phyloP scores from a whole-genome alignment of 441 rosid genomes.

The Macaranga tanarius region DNA sequence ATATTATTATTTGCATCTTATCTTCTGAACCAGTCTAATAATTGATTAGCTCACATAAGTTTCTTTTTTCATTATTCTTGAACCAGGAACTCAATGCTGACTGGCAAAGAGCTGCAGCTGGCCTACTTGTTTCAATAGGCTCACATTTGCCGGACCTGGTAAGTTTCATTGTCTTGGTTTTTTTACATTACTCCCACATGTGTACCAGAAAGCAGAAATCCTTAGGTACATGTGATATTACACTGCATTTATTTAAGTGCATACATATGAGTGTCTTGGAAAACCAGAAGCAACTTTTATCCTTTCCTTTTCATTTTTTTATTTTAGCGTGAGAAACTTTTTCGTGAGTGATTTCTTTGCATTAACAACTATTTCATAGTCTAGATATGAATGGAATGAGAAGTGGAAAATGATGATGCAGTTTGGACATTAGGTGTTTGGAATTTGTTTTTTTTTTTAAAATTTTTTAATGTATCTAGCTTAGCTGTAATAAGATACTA shows the following conservation, averaged over 20 bases:
- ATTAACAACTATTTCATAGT: neutral
- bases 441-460: neutral
- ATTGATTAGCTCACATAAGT: neutral
- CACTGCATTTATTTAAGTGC: too few relatives aligned
- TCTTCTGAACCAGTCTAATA: neutral
- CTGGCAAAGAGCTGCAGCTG: constrained; percentile 94
- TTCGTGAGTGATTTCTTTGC: neutral
- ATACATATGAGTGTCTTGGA: too few relatives aligned
- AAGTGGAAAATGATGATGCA: constrained; percentile 9
- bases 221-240: neutral
- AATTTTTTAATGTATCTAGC: neutral
- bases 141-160: constrained; percentile 93
- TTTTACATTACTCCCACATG: neutral
- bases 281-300: neutral
- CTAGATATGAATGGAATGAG: neutral
- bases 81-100: constrained; percentile 79
- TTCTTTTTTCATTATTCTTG: constrained; percentile 24
- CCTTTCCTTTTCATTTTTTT: neutral
- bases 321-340: neutral
- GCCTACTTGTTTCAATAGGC: constrained; percentile 90
- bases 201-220: neutral
- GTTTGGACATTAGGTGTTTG: neutral
- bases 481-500: neutral
- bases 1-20: neutral
- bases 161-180: constrained; percentile 33